Base-by-base conservation (phyloP, 441 rosid species). In the Jatropha multifida region DNA sequence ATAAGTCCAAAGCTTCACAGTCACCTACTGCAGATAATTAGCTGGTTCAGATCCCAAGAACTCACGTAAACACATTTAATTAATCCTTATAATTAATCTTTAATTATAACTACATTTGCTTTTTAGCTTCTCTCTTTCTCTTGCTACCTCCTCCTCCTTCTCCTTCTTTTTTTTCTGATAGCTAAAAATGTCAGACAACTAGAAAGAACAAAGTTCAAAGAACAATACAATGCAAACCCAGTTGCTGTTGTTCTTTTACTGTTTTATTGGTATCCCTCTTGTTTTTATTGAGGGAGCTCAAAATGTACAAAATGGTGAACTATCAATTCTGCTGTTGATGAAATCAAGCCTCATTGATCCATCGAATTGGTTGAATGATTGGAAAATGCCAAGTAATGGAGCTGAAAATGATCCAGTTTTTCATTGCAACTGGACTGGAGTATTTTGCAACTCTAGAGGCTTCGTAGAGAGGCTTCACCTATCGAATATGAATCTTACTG, bases 361-460 rank as follows among this genome's bases (percentile, higher is more conserved):
- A 23, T 77, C 81, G 27, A 84, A 83, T 68, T 75, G n/a, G 51
- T 94, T 93, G 44, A 55, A 65, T 49, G 90, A 89, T 74, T 93
- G 97, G 98, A 86, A 60, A 78, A 40, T 73, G 40, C 73, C 76
- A 5, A 67, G 78, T 23, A 55, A 68, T 69, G 63, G 52, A 20
- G 67, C 69, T 7, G 80, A 54, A 40, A 76, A 80, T 8, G 44
- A 55, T 15, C 46, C 71, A 0, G 56, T 32, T 74, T 14, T 17
- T 3, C 93, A 93, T 74, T 95, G 99, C 77, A 81, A 75, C 27
- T 95, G 98, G 99, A 90, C 89, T 3, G 95, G 97, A 59, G 88
- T 95, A 40, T 69, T 77, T 32, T 93, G 99, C 86, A 86, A 86
- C 84, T 75, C 89, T 17, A 69, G 69, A 55, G 94, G 98, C 37